Evolutionary conservation across 345 rosid genomes (phyloP), one percentile per base, ranked within the genome.

Genomic region (Bruguiera gymnorhiza): DNA sequence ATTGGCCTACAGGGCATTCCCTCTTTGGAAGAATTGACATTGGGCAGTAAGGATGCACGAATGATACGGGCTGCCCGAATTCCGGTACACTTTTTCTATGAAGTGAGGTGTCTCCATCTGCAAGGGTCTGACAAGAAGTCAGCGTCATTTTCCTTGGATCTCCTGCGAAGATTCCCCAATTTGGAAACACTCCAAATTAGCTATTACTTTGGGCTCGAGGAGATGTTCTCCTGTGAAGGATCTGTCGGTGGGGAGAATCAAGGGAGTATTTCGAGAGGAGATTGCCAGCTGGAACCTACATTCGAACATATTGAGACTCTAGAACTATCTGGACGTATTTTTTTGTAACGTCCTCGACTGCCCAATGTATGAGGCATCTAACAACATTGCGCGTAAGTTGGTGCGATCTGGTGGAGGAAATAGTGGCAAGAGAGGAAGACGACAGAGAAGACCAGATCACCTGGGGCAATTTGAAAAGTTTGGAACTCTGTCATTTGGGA

Each of bases 321-420:
- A 2, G 0, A 70, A 20, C 23, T 68, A 27, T 66, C 20, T 79
- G n/a, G 2, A 64, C 1, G 72, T 72, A 19, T 48, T 39, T 54
- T 75, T 27, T 1, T 31, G 6, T 72, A 3, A 24, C 62, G 9
- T 6, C 50, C 29, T 56, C 70, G 13, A 56, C 65, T 0, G 76
- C 76, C 23, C 52, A 73, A 71, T 62, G 57, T 60, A n/a, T 73
- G 7, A 31, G 50, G 62, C 23, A 39, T 5, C 80, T 78, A 5
- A 19, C 30, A 18, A 66, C 6, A 21, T 23, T 78, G 65, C 65
- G 26, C n/a, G n/a, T n/a, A n/a, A n/a, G n/a, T n/a, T n/a, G n/a
- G n/a, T n/a, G n/a, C n/a, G n/a, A n/a, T n/a, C n/a, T n/a, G n/a
- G n/a, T n/a, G n/a, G n/a, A n/a, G n/a, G n/a, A n/a, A n/a, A n/a